phyloP scores from a whole-genome alignment of 1,284 basidiomycete genomes.

The Trichosporon coremiiforme region DNA sequence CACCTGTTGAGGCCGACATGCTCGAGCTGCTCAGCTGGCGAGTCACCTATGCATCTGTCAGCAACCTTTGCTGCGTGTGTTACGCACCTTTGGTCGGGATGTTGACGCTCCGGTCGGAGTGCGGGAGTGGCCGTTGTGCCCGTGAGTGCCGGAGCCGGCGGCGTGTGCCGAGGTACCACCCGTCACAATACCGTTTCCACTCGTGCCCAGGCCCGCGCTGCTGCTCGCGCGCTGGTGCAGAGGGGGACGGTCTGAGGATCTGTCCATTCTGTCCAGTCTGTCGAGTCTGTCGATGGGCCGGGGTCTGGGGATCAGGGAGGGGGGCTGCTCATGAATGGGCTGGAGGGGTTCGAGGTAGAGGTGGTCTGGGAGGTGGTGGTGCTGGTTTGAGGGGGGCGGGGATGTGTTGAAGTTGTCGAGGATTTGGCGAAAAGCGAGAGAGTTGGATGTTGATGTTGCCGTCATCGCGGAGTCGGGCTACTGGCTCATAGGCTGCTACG shows the following conservation, averaged over 20 bases:
- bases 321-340: conserved; percentile 19
- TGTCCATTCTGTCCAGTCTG: neutral
- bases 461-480: neutral
- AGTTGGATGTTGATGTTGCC: conserved; percentile 15
- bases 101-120: conserved; percentile 5
- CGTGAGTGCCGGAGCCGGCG: neutral
- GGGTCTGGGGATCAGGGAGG: conserved; percentile 10
- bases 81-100: conserved; percentile 6
- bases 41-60: conserved; percentile 17
- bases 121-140: neutral
- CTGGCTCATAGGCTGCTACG: neutral
- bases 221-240: neutral
- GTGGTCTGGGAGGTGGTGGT: conserved; percentile 16
- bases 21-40: conserved; percentile 16
- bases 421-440: conserved; percentile 17
- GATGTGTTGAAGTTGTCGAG: neutral
- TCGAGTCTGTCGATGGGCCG: conserved; percentile 5
- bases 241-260: too few species aligned
- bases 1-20: conserved; percentile 13
- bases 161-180: neutral
- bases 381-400: neutral
- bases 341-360: conserved; percentile 11
- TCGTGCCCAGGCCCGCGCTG: neutral
- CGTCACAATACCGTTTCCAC: too few species aligned
- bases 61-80: neutral